Evolutionary conservation across 2,329 filamentous ascomycete species (phyloP).

Genomic region (Fusarium stilboides): DNA sequence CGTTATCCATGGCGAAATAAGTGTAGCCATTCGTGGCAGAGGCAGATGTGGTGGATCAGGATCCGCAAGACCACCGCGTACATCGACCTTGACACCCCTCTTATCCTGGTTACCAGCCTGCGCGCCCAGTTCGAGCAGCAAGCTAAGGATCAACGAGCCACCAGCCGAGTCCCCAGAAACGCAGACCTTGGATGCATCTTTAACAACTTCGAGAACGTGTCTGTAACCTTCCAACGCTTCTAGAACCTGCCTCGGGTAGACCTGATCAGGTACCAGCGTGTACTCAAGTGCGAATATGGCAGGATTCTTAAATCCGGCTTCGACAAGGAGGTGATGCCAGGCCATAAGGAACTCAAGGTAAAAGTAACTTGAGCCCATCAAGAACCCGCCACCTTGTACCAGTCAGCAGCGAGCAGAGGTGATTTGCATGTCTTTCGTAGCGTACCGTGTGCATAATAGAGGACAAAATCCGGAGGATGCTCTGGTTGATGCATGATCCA

Average conservation of each 20-base stretch:
- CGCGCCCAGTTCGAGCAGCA: conserved; percentile 76
- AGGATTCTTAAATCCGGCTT: conserved; percentile 79
- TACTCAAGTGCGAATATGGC: conserved; percentile 87
- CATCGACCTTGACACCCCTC: conserved; percentile 28
- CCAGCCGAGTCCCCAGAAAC: conserved; percentile 87
- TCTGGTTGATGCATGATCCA: conserved; percentile 77
- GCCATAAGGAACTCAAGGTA: conserved; percentile 87
- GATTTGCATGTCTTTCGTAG: neutral
- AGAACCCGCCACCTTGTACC: conserved; percentile 79
- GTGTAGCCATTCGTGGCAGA: conserved; percentile 69
- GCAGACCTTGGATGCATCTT: conserved; percentile 74
- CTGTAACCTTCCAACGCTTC: conserved; percentile 80
- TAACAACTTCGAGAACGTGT: conserved; percentile 73
- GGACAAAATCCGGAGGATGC: conserved; percentile 78
- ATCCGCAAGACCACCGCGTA: conserved; percentile 33
- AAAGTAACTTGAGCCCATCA: conserved; percentile 86
- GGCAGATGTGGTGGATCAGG: conserved; percentile 44
- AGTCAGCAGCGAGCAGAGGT: conserved; percentile 15
- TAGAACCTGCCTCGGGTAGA: conserved; percentile 80
- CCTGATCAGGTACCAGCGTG: conserved; percentile 81
- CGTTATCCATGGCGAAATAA: conserved; percentile 87
- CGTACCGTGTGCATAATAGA: conserved; percentile 86
- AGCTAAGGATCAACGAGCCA: conserved; percentile 79
- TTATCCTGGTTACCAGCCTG: conserved; percentile 45
- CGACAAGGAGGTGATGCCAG: conserved; percentile 76